A percentile compares a stretch with the other conserved stretches of the same genome.
Evolutionary conservation across 2,329 filamentous ascomycete genomes (phyloP).

Genomic region (Lecanoromycetidae sp.): DNA sequence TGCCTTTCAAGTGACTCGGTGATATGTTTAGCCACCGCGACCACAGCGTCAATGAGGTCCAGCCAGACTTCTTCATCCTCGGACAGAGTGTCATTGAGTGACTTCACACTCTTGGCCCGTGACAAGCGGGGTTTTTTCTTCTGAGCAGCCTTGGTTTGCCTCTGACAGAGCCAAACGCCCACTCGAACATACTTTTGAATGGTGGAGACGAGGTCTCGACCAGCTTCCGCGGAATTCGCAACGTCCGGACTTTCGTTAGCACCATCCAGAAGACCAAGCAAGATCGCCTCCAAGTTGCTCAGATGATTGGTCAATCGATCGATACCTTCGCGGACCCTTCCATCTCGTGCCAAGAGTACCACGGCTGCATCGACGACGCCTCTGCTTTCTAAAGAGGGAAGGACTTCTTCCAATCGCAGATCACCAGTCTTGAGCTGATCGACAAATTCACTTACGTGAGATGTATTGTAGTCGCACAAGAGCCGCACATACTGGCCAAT

Average conservation of each 20-base stretch:
- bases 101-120: slow-evolving; percentile 13
- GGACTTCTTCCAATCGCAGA: slow-evolving; percentile 62
- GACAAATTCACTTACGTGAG: slow-evolving; percentile 77
- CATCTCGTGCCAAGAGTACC: slow-evolving; percentile 78
- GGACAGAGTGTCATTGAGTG: slow-evolving; percentile 41
- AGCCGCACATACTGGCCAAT: slow-evolving; percentile 77
- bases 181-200: slow-evolving; percentile 85
- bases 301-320: slow-evolving; percentile 71
- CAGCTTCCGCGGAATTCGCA: slow-evolving; percentile 49
- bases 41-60: slow-evolving; percentile 50
- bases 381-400: slow-evolving; percentile 78
- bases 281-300: slow-evolving; percentile 62
- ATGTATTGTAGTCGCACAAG: slow-evolving; percentile 75
- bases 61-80: slow-evolving; percentile 55
- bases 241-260: slow-evolving; percentile 45
- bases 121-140: slow-evolving; percentile 24
- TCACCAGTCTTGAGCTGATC: slow-evolving; percentile 63
- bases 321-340: slow-evolving; percentile 73
- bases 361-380: slow-evolving; percentile 89
- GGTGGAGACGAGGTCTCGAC: slow-evolving; percentile 61
- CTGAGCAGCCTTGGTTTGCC: slow-evolving; percentile 55
- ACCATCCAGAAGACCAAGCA: slow-evolving; percentile 60
- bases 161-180: slow-evolving; percentile 90
- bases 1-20: slow-evolving; percentile 42
- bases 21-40: slow-evolving; percentile 51